Conservation (phyloP, 2,329 filamentous ascomycete genomes). For the Talaromyces sp. region DNA sequence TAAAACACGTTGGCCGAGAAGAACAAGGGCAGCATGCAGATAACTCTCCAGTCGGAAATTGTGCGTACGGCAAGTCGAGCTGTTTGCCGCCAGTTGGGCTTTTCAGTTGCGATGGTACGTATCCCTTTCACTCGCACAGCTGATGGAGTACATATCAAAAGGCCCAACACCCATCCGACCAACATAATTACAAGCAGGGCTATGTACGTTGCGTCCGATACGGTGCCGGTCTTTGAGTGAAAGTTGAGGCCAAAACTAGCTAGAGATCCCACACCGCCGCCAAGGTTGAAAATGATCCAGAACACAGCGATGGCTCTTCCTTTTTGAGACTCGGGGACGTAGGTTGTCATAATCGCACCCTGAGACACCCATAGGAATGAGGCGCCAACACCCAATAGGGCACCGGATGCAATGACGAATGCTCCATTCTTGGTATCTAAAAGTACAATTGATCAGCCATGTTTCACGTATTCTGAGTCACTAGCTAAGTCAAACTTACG, state of each 20-base stretch:
- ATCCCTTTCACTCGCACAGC: constrained; percentile 42
- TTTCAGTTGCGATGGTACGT: constrained; percentile 36
- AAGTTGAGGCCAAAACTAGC: constrained; percentile 47
- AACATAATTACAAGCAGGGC: constrained; percentile 50
- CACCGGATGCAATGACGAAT: constrained; percentile 47
- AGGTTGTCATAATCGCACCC: constrained; percentile 50
- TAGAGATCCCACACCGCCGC: constrained; percentile 45
- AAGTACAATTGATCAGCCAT: constrained; percentile 10
- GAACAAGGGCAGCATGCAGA: constrained; percentile 53
- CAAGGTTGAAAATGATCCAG: constrained; percentile 49
- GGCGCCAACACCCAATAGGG: constrained; percentile 46
- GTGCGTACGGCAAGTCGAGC: constrained; percentile 35
- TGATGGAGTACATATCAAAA: constrained; percentile 50
- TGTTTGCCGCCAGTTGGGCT: constrained; percentile 38
- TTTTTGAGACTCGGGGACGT: constrained; percentile 43
- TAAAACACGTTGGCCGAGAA: constrained; percentile 55
- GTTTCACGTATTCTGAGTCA: not conserved
- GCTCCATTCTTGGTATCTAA: constrained; percentile 23
- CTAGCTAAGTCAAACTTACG: constrained; percentile 22
- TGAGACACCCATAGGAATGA: constrained; percentile 49
- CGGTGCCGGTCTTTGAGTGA: constrained; percentile 42
- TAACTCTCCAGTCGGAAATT: constrained; percentile 44
- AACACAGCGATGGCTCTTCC: constrained; percentile 30
- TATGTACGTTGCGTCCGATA: constrained; percentile 51
- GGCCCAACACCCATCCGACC: constrained; percentile 47